Evolutionary conservation across 1,139 yeast species (phyloP), one percentile per base, ranked within the genome.

Genomic region (Candida glucosophila): DNA sequence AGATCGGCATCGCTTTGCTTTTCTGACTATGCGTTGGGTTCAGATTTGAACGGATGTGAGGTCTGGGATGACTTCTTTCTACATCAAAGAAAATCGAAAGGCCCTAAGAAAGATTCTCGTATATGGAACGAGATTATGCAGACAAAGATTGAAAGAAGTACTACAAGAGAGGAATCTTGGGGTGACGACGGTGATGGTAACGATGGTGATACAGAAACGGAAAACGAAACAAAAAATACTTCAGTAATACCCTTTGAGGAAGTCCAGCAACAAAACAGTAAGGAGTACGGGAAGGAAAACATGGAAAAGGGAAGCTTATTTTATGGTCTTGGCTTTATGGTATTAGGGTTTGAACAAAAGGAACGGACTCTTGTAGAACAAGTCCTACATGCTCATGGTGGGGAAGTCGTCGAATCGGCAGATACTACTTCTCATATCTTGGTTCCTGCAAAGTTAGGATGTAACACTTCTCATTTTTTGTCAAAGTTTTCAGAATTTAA

Each of bases 1-100:
- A 56, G 94, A 33, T 72, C 69, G 4, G 85, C 83, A 0, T 58
- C 73, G 3, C 47, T 83, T 26, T 68, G 67, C 15, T 59, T 57
- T 26, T 52, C 56, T 13, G 62, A 64, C 28, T 74, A 69, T 39
- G 65, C 37, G 10, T 35, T 59, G 14, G 40, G 36, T 6, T 27
- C 34, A 13, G 33, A 49, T 26, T 51, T 66, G 14, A 78, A 78
- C 14, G 68, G 83, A 0, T 72, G 77, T 36, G 40, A 52, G 10
- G 65, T 72, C 25, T 72, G 80, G 79, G 52, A 57, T 20, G 51
- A 58, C 28, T n/a, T n/a, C n/a, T 20, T 22, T 15, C 19, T 25
- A 8, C 11, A 22, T 5, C 21, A 25, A 10, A 22, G 19, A 12
- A 19, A 21, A 29, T 11, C 25, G 28, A 29, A 29, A n/a, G n/a